Conservation (phyloP, 2,329 filamentous ascomycete genomes). For the Tympanopsis confertula region DNA sequence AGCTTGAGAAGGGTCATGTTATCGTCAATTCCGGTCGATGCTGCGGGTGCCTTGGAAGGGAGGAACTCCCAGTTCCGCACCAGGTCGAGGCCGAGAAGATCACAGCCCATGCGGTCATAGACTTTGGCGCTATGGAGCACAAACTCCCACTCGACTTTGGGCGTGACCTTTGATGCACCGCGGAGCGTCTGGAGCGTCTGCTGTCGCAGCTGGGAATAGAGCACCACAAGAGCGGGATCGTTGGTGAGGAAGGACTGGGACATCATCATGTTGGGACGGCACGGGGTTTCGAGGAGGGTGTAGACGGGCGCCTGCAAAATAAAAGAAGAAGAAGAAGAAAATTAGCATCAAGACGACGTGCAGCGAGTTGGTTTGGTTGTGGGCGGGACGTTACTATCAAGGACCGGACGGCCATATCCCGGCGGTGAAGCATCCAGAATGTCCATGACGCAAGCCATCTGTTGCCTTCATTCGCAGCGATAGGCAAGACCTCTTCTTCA, state of each 20-base stretch:
- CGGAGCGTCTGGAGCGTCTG: constrained; percentile 72
- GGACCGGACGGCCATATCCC: constrained; percentile 73
- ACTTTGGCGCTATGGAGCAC: constrained; percentile 73
- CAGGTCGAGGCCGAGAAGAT: constrained; percentile 75
- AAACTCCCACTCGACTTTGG: constrained; percentile 76
- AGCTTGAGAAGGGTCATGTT: constrained; percentile 53
- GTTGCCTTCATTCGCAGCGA: constrained; percentile 72
- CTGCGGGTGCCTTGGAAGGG: constrained; percentile 22
- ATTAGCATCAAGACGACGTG: no score
- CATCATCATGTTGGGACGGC: constrained; percentile 57
- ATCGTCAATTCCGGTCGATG: constrained; percentile 29
- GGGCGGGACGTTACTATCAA: constrained; percentile 61
- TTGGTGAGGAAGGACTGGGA: constrained; percentile 77
- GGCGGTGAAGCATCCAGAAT: constrained; percentile 77
- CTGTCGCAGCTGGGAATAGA: constrained; percentile 78
- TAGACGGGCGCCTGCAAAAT: constrained; percentile 59
- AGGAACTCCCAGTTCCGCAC: constrained; percentile 77
- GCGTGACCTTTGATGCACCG: constrained; percentile 72
- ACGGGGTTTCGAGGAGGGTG: constrained; percentile 57
- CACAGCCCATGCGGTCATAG: constrained; percentile 91
- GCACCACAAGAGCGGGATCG: constrained; percentile 75
- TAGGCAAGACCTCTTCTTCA: constrained; percentile 65
- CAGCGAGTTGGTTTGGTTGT: no score
- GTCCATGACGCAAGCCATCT: constrained; percentile 93
- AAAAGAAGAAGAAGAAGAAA: neutral